phyloP scores from a whole-genome alignment of 2,329 filamentous ascomycete genomes.

The Sclerotiophoma versabilis region DNA sequence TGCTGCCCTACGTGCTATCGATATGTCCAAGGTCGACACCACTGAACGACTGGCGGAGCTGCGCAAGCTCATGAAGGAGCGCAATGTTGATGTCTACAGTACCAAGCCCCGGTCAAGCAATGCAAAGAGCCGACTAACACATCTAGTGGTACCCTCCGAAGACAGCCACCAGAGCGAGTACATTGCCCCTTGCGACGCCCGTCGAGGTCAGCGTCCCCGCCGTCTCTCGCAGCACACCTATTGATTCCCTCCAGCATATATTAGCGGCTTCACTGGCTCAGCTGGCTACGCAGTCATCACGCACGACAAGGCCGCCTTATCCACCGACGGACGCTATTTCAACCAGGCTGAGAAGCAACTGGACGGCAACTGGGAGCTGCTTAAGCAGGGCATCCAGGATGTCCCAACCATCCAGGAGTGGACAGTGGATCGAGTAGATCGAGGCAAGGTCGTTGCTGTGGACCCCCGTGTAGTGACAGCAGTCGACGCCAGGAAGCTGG shows the following conservation, averaged over 20 bases:
- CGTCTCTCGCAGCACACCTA: conserved; percentile 26
- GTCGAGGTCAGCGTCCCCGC: conserved; percentile 65
- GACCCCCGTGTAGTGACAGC: conserved; percentile 87
- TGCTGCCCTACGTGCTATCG: conserved; percentile 45
- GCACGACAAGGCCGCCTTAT: conserved; percentile 82
- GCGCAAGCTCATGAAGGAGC: conserved; percentile 84
- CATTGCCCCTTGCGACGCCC: conserved; percentile 92
- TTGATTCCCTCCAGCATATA: conserved; percentile 67
- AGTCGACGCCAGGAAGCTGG: conserved; percentile 74
- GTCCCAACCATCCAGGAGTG: conserved; percentile 98
- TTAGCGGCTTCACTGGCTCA: conserved; percentile 93
- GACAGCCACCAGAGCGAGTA: conserved; percentile 98
- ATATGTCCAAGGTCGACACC: conserved; percentile 83
- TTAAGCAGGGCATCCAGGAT: conserved; percentile 93
- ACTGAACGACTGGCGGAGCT: conserved; percentile 76
- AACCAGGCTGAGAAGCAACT: conserved; percentile 93
- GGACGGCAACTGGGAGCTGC: conserved; percentile 85
- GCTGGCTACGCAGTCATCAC: conserved; percentile 92
- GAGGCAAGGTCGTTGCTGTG: conserved; percentile 86
- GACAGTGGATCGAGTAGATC: conserved; percentile 83
- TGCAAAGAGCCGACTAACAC: conserved; percentile 49
- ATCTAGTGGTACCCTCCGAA: conserved; percentile 88
- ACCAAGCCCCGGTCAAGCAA: conserved; percentile 33
- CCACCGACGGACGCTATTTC: conserved; percentile 97
- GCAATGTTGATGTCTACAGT: conserved; percentile 93